Evolutionary conservation across 352 stramenopile species (phyloP).

Genomic region (Globisporangium emineosum): DNA sequence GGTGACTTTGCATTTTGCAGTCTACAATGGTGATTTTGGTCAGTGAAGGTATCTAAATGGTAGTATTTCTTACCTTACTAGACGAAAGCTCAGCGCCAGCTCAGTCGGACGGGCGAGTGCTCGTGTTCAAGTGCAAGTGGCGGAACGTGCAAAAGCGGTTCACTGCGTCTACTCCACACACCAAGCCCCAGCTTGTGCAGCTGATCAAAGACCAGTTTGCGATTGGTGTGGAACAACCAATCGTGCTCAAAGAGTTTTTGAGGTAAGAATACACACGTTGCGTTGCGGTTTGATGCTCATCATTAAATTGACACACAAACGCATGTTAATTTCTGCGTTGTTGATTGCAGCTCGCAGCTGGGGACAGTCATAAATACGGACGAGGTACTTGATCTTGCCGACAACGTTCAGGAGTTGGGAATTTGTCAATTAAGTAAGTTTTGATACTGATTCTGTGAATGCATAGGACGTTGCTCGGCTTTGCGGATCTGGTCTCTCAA

Average conservation of each 20-base stretch:
- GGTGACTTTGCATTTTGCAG: not conserved
- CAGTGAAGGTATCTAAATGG: not conserved
- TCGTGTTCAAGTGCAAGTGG: slow-evolving; percentile 73
- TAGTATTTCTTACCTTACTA: slow-evolving; percentile 1
- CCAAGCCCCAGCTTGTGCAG: slow-evolving; percentile 28
- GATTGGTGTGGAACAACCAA: slow-evolving; percentile 18
- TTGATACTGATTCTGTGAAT: not conserved
- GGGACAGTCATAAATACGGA: slow-evolving; percentile 14
- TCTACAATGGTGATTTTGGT: not conserved
- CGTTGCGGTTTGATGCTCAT: not conserved
- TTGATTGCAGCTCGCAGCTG: slow-evolving; percentile 7
- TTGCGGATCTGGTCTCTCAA: slow-evolving; percentile 14
- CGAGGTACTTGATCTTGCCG: slow-evolving; percentile 2
- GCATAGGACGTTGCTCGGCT: slow-evolving; percentile 22
- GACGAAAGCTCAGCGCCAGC: slow-evolving; percentile 13
- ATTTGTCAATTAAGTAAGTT: not conserved
- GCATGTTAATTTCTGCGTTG: not conserved
- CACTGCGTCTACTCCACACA: slow-evolving; percentile 24
- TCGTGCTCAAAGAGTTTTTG: slow-evolving; percentile 37
- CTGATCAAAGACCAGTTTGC: slow-evolving; percentile 41
- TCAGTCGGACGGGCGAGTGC: slow-evolving; percentile 8
- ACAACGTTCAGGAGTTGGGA: not conserved
- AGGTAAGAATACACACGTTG: slow-evolving; percentile 22
- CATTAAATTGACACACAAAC: not conserved
- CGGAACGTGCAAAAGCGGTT: slow-evolving; percentile 46